Evolutionary conservation across 2,329 filamentous ascomycete genomes (phyloP), one percentile per base, ranked within the genome.

Genomic region (Penicillium digitatum): DNA sequence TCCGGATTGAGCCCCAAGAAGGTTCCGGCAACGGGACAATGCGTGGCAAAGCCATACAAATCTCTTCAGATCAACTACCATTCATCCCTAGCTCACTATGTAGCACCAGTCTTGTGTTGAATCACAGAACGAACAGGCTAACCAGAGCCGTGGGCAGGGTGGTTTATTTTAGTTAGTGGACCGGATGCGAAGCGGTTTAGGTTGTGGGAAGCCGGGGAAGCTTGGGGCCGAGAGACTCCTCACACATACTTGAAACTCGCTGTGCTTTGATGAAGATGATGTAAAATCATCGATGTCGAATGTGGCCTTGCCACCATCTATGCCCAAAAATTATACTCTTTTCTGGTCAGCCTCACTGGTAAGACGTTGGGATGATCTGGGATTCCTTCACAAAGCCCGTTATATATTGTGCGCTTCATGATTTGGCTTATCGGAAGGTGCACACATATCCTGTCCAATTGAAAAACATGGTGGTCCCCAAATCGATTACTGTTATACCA

Each of bases 21-120:
- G 22, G 20, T 20, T 32, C 35, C 54, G 38, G 32, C 14, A 18
- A 14, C 54, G 54, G 54, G 38, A n/a, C 31, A 52, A 45, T 38
- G 26, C 12, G 31, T 27, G 45, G 54, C 48, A 44, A 56, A 40
- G 44, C 35, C 18, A 20, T 18, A 5, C 3, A 27, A 8, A 7
- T 27, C 3, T 20, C 10, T 38, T 38, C n/a, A 6, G 18, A 12
- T 8, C n/a, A 39, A 9, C 39, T 42, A 22, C 24, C 24, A 32
- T 22, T 44, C 24, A 32, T 18, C 29, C 34, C 8, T 12, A 20
- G 26, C 5, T 42, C 42, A 27, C 20, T n/a, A n/a, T n/a, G n/a
- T n/a, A 26, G 39, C 4, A 26, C 26, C 20, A 11, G 20, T 12
- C 9, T 38, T 32, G 5, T 42, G n/a, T 42, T 42, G 39, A 12